phyloP scores from a whole-genome alignment of 371 early-diverging fungal species.

The Mortierella sp. region DNA sequence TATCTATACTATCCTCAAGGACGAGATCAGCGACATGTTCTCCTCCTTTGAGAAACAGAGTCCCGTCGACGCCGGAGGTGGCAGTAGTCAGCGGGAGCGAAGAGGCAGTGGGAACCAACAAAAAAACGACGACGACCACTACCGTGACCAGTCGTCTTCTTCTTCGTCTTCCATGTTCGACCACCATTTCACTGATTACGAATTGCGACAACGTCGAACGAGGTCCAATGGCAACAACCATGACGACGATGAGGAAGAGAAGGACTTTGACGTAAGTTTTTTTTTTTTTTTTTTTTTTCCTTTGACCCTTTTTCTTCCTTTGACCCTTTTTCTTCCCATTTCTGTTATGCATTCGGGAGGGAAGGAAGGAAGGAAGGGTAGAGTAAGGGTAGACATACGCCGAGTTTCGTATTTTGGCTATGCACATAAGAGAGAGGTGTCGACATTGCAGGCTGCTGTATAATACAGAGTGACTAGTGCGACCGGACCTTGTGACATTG shows the following conservation, averaged over 20 bases:
- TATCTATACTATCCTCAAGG: slow-evolving; percentile 38
- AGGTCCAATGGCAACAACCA: slow-evolving; percentile 15
- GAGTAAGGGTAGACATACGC: background rate
- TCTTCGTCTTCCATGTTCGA: slow-evolving; percentile 25
- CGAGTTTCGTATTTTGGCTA: background rate
- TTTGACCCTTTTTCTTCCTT: slow-evolving; percentile 20
- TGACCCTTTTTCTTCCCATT: slow-evolving; percentile 15
- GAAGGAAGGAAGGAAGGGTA: background rate
- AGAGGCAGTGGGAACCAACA: background rate
- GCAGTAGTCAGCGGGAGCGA: background rate
- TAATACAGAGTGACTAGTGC: background rate
- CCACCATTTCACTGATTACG: slow-evolving; percentile 25
- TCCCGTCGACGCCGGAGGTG: slow-evolving; percentile 7
- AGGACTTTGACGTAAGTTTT: slow-evolving; percentile 34
- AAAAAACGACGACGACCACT: slow-evolving; percentile 17
- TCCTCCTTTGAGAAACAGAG: slow-evolving; percentile 29
- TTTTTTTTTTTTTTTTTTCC: background rate
- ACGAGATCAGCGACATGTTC: slow-evolving; percentile 27
- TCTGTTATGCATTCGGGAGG: slow-evolving; percentile 8
- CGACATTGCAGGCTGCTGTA: slow-evolving; percentile 1
- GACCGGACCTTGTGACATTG: background rate
- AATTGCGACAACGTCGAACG: slow-evolving; percentile 35
- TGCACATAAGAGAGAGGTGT: background rate
- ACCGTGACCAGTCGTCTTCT: slow-evolving; percentile 15
- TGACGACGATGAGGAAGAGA: slow-evolving; percentile 25